A percentile compares a stretch with the other conserved stretches of the same genome.
Conservation (phyloP, 495 filamentous ascomycete species). For the Talaromyces thailandensis region DNA sequence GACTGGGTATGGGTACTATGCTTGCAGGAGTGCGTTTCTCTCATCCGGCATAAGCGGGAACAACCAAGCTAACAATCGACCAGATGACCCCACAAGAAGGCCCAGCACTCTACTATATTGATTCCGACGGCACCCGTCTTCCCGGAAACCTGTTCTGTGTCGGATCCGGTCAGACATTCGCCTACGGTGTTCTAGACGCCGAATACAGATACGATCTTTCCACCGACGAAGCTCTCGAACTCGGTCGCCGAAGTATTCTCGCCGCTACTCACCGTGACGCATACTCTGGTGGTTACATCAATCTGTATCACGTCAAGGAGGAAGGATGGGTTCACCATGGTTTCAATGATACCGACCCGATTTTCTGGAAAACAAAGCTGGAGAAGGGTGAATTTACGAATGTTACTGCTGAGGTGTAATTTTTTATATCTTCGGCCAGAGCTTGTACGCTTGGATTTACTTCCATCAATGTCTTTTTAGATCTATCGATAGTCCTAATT, state of each 20-base stretch:
- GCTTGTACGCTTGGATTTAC: background rate
- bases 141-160: conserved; percentile 96
- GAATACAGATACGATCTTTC: conserved; percentile 85
- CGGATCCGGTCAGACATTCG: conserved; percentile 95
- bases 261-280: conserved; percentile 98
- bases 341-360: conserved; percentile 88
- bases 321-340: conserved; percentile 97
- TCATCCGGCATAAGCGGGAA: background rate
- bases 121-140: conserved; percentile 90
- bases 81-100: conserved; percentile 80
- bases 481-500: background rate
- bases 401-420: conserved; percentile 69
- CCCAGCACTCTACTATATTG: conserved; percentile 97
- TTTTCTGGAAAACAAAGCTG: conserved; percentile 99
- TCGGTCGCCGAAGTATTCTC: conserved; percentile 83
- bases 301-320: conserved; percentile 97
- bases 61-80: background rate
- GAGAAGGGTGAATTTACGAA: conserved; percentile 98
- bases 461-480: conserved; percentile 1
- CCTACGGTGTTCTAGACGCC: conserved; percentile 93
- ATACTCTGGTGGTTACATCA: conserved; percentile 97
- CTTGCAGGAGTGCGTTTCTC: conserved; percentile 68
- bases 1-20: conserved; percentile 98
- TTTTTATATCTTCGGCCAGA: background rate
- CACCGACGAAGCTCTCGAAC: conserved; percentile 78